Conservation (phyloP, 768 basidiomycete species). For the Coprinellus micaceus region DNA sequence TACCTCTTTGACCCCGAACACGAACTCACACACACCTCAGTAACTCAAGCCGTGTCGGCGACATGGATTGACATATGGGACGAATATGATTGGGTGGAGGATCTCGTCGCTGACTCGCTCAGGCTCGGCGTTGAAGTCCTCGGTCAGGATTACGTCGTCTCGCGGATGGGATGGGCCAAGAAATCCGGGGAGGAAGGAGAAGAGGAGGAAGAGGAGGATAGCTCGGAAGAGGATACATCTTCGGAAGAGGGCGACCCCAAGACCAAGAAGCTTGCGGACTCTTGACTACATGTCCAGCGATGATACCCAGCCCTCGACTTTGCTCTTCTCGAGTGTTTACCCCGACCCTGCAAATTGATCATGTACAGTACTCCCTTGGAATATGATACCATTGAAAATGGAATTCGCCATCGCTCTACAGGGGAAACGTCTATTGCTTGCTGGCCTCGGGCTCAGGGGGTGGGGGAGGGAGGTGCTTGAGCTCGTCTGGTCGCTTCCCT, state of each 20-base stretch:
- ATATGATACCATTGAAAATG: slow-evolving; percentile 1
- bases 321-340: background rate
- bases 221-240: slow-evolving; percentile 12
- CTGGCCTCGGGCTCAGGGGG: slow-evolving; percentile 77
- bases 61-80: slow-evolving; percentile 91
- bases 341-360: background rate
- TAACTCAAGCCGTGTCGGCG: slow-evolving; percentile 81
- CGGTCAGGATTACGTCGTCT: slow-evolving; percentile 87
- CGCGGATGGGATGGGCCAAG: slow-evolving; percentile 78
- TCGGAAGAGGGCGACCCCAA: slow-evolving; percentile 24
- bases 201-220: slow-evolving; percentile 12
- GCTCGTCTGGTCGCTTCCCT: slow-evolving; percentile 57
- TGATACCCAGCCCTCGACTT: background rate
- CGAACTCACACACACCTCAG: slow-evolving; percentile 66
- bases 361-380: slow-evolving; percentile 1
- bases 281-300: slow-evolving; percentile 21
- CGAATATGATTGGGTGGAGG: slow-evolving; percentile 94
- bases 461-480: slow-evolving; percentile 74
- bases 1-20: slow-evolving; percentile 78
- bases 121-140: slow-evolving; percentile 83
- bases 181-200: too few species aligned
- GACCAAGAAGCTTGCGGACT: slow-evolving; percentile 24
- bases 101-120: slow-evolving; percentile 83
- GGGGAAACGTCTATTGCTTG: slow-evolving; percentile 47
- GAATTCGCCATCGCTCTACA: background rate